Base-by-base conservation (phyloP, 1,284 basidiomycete genomes). In the Calocybe gambosa region DNA sequence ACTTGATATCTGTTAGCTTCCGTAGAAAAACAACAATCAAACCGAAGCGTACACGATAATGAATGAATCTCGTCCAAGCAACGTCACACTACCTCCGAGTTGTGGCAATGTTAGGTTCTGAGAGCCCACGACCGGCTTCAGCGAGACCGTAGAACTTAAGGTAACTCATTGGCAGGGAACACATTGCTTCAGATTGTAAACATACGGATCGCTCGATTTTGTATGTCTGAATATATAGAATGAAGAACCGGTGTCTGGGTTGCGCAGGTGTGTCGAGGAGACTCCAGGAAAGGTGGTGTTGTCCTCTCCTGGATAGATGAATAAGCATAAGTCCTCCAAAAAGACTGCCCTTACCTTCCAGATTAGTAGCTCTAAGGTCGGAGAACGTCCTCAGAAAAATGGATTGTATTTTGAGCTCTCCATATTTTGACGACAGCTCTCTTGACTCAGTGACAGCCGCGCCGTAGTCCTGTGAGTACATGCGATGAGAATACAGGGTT, bases 211-310 rank as follows among this genome's bases (percentile, higher is more conserved):
- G 25, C 46, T 48, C 5, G 51, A 49, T 19, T 46, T 45, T 16
- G 42, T 62, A 46, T 84, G 80, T 15, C 82, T 68, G 15, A 69
- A 66, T 38, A 85, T 71, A 51, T 77, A 78, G 58, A 82, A 85
- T 7, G 71, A 67, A 0, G 77, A 59, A 2, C 58, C 62, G 0
- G 70, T 75, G 35, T 77, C 74, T 0, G 74, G 75, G 55, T 82
- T 83, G 26, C 60, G 59, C 45, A 83, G 61, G 42, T 72, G 56
- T 5, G 76, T 78, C 2, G 70, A 71, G 47, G 76, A 77, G n/a
- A 66, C 68, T 13, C 58, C 65, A 5, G 65, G 51, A 37, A 70
- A 66, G n/a, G 69, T 69, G 33, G 74, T 46, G 36, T 53, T 50
- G 33, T 53, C 47, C 23, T 53, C 50, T 26, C 47, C 47, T 49